phyloP scores from a whole-genome alignment of 177 flowering plant species.

The Vitis hybrid region DNA sequence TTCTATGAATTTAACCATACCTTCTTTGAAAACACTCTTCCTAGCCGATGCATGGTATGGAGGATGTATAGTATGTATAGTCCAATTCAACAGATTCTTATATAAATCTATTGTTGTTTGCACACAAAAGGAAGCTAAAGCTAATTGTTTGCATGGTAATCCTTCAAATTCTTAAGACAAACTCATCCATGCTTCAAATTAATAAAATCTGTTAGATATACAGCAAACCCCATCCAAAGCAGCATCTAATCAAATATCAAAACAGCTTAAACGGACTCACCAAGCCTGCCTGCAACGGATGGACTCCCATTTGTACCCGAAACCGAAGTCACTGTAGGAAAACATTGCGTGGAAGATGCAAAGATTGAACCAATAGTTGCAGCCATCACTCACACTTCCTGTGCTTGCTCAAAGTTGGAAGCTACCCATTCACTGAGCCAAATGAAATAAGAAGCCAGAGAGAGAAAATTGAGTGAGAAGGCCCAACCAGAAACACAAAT shows the following conservation, averaged over 20 bases:
- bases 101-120: too few relatives aligned
- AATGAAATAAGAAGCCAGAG: background rate
- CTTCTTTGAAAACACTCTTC: too few relatives aligned
- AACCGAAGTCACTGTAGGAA: conserved; percentile 8
- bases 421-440: background rate
- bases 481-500: background rate
- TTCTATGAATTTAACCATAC: too few relatives aligned
- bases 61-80: too few relatives aligned
- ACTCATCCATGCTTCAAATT: background rate
- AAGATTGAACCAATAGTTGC: conserved; percentile 27
- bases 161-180: too few relatives aligned
- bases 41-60: too few relatives aligned
- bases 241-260: background rate
- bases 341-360: conserved; percentile 20
- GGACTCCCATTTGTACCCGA: conserved; percentile 7
- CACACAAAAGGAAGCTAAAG: too few relatives aligned
- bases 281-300: conserved; percentile 15
- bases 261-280: conserved; percentile 12
- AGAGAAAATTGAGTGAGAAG: conserved; percentile 1
- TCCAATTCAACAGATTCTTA: too few relatives aligned
- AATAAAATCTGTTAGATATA: background rate
- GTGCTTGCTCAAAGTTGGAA: conserved; percentile 5
- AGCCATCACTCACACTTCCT: conserved; percentile 25
- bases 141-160: too few relatives aligned
- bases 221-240: background rate